Evolutionary conservation across 805 yeast species (phyloP).

Genomic region (Wickerhamiella bombiphila): DNA sequence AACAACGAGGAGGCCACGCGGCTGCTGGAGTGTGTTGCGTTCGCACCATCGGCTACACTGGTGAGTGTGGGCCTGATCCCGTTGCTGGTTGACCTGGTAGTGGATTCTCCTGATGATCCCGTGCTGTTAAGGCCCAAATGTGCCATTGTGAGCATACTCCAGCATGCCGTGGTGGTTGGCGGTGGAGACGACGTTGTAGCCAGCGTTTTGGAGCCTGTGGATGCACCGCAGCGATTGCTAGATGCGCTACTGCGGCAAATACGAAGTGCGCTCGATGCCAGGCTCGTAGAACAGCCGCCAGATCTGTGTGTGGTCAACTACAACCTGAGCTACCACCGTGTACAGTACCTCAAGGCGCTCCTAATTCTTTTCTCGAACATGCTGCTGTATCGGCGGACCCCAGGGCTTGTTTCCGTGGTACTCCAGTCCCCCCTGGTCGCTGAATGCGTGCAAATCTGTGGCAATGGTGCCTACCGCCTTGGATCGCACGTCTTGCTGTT

Average conservation of each 20-base stretch:
- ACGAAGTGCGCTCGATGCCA: background rate
- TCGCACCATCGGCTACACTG: background rate
- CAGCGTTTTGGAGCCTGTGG: background rate
- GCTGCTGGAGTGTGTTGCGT: background rate
- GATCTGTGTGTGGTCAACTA: background rate
- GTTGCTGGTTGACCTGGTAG: background rate
- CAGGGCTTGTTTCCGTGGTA: background rate
- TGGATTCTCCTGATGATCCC: background rate
- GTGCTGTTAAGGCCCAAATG: background rate
- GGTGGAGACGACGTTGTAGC: background rate
- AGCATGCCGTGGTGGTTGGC: background rate
- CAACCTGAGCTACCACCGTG: background rate
- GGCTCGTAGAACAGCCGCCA: background rate
- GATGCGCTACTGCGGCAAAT: background rate
- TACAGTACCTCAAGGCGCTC: conserved; percentile 1
- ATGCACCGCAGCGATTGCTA: background rate
- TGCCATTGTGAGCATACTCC: background rate
- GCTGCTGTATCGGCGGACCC: background rate
- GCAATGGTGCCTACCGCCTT: background rate
- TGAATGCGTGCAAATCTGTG: background rate
- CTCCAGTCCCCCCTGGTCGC: background rate
- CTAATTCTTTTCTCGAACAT: background rate
- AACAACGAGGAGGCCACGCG: background rate
- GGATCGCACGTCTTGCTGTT: background rate
- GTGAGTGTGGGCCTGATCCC: conserved; percentile 1